Evolutionary conservation across 257 asterid species (phyloP), one percentile per base, ranked within the genome.

Genomic region (Jasminum sambac): DNA sequence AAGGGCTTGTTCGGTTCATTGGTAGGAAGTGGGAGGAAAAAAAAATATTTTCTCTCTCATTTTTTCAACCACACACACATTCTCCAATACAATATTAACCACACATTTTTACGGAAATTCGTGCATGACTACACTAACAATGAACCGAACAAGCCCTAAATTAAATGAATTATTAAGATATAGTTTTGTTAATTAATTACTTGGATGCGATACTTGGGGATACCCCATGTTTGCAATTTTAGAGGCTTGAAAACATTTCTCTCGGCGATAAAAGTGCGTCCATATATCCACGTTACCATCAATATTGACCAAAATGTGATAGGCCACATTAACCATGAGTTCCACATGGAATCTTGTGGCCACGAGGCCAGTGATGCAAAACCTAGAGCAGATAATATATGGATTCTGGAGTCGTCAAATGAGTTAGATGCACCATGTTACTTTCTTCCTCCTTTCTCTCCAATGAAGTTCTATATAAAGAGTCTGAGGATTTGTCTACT

Each of bases 291-390:
- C 17, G 78, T 77, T 36, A 80, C 17, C 62, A 84, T 43, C 63
- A n/a, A n/a, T n/a, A 75, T 64, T 0, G 88, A 84, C 80, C 86
- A 82, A 24, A 78, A 57, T 1, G 89, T 84, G 1, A 84, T 13
- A 0, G 92, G 89, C 92, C 89, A 86, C 80, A 84, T 68, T 6
- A 84, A 23, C 86, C 86, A 79, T 5, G 81, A 16, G 74, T 81
- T 83, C 88, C 86, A 81, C 38, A 43, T 77, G 25, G 86, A 79
- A 6, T 34, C 61, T n/a, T 74, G 73, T 57, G 90, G 90, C 5
- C 34, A 63, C 0, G 90, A 71, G 19, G 90, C 90, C 55, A 83
- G 12, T 1, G 82, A 79, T 0, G 90, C 84, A 24, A 85, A 83
- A 8, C 92, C 92, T 0, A 87, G 46, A 16, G 79, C 11, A 81